Conservation (phyloP, 106 monocot genomes). For the Allium fistulosum region DNA sequence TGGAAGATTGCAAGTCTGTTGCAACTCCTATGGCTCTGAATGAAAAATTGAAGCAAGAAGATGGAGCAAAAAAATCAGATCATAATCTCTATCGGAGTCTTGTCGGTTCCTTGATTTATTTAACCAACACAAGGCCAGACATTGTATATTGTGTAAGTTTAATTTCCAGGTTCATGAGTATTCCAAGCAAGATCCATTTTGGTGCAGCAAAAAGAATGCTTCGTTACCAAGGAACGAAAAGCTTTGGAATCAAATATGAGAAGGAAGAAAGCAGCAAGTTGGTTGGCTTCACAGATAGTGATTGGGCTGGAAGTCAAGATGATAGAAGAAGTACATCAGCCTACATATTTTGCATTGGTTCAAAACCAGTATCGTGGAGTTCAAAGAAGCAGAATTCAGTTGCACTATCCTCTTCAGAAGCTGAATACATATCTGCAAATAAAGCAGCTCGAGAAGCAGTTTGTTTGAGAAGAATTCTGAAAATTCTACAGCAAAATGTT, state of each 20-base stretch:
- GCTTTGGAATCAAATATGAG: neutral
- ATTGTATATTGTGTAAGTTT: neutral
- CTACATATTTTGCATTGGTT: neutral
- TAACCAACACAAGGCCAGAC: neutral
- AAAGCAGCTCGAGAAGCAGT: slow-evolving; percentile 1
- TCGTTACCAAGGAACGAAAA: slow-evolving; percentile 1
- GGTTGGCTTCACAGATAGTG: neutral
- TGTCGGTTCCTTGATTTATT: neutral
- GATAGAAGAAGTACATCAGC: slow-evolving; percentile 8
- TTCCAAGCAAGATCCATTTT: neutral
- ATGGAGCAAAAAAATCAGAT: neutral
- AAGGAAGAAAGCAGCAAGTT: neutral
- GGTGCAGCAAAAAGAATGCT: neutral
- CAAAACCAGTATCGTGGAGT: neutral
- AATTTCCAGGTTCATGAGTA: neutral
- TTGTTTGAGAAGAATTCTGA: slow-evolving; percentile 1
- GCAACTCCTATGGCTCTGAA: neutral
- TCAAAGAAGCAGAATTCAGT: slow-evolving; percentile 6
- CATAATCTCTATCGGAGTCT: neutral
- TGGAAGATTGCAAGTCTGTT: slow-evolving; percentile 1
- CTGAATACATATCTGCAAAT: neutral
- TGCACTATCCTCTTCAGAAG: slow-evolving; percentile 4
- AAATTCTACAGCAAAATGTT: neutral
- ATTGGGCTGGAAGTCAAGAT: slow-evolving; percentile 6
- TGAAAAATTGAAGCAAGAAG: neutral